These are phyloP conservation scores for Heterobasidion irregulare DNA, from an alignment of 1,284 basidiomycete species.

Conservation along the genomic window DNA sequence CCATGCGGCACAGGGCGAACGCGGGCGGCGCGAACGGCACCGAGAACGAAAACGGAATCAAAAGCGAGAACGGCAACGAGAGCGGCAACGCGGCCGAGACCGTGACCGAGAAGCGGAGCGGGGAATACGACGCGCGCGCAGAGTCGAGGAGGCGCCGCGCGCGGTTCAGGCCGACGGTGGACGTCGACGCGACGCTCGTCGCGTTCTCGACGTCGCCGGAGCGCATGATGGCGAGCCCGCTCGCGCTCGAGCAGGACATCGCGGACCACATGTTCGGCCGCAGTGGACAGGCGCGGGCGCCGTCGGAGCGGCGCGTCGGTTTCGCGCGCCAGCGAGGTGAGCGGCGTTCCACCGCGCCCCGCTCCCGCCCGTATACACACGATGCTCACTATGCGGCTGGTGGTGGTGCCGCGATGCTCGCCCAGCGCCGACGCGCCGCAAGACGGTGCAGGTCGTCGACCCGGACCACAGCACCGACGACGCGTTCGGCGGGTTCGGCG, in stretches of 20 bases:
- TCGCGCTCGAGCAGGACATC: neutral
- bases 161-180: no score
- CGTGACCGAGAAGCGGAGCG: no score
- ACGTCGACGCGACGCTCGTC: no score
- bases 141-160: no score
- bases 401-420: neutral
- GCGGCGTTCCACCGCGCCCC: neutral
- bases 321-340: neutral
- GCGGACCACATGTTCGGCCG: neutral
- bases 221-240: neutral
- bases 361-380: neutral
- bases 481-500: conserved; percentile 85
- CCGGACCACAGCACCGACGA: conserved; percentile 1
- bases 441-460: neutral
- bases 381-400: no score
- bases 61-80: conserved; percentile 24
- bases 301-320: neutral
- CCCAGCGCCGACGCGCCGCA: neutral
- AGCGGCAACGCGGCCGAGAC: neutral
- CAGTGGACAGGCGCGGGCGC: no score
- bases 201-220: no score
- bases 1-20: neutral
- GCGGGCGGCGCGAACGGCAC: conserved; percentile 3
- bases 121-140: no score
- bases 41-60: neutral